Evolutionary conservation across 2,329 filamentous ascomycete genomes (phyloP).

Genomic region (Neonectria neomacrospora): DNA sequence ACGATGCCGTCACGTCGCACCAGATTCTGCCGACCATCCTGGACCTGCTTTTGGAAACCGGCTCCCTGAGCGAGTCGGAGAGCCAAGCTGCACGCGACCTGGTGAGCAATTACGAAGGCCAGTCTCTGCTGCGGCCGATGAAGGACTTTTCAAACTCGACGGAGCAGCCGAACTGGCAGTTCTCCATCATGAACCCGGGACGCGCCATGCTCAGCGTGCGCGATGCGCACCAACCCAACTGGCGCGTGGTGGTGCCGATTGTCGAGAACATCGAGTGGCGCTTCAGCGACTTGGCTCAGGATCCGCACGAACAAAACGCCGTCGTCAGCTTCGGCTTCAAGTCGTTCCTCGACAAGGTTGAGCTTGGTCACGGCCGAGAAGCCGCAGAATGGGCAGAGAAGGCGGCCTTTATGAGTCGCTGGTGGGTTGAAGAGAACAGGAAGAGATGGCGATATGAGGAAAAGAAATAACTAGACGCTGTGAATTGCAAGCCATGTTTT

Average conservation of each 20-base stretch:
- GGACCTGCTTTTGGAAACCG: constrained; percentile 44
- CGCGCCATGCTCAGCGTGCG: constrained; percentile 42
- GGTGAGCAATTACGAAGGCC: constrained; percentile 41
- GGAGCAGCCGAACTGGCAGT: constrained; percentile 40
- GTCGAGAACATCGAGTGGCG: constrained; percentile 43
- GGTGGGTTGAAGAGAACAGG: constrained; percentile 41
- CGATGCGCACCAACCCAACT: constrained; percentile 36
- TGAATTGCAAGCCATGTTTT: background rate
- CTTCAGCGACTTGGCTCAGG: constrained; percentile 35
- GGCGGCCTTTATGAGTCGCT: constrained; percentile 36
- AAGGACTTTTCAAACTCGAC: constrained; percentile 23
- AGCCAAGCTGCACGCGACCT: constrained; percentile 34
- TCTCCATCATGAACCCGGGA: constrained; percentile 44
- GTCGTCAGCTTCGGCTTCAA: constrained; percentile 35
- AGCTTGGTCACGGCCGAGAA: constrained; percentile 25
- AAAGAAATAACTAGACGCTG: background rate
- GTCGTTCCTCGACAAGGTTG: constrained; percentile 26
- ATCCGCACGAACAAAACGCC: constrained; percentile 35
- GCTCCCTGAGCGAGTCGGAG: constrained; percentile 34
- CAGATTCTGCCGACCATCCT: constrained; percentile 47
- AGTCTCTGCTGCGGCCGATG: constrained; percentile 41
- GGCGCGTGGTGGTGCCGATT: constrained; percentile 43
- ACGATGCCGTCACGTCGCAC: constrained; percentile 40
- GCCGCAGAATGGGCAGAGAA: constrained; percentile 37
- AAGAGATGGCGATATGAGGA: constrained; percentile 35